Conservation (phyloP, 768 basidiomycete species). For the Hortiboletus flavorubellus region DNA sequence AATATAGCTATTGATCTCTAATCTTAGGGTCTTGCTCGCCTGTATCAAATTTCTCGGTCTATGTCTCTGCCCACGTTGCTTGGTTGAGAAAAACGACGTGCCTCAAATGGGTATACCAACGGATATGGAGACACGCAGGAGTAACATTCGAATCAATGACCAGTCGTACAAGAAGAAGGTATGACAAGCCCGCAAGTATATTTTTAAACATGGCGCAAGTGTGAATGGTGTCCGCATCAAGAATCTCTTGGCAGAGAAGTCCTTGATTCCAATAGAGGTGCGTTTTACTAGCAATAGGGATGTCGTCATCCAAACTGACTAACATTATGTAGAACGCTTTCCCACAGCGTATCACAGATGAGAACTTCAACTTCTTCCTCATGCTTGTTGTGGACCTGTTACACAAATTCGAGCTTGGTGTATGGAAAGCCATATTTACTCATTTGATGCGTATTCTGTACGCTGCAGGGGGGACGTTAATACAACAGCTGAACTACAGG, state of each 20-base stretch:
- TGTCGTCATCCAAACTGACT: not conserved
- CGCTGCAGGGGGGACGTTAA: not conserved
- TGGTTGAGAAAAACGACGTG: not conserved
- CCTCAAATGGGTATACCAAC: not conserved
- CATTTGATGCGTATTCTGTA: conserved; percentile 25
- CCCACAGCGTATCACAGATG: conserved; percentile 12
- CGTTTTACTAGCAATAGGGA: not conserved
- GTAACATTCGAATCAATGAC: not conserved
- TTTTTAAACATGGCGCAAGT: conserved; percentile 7
- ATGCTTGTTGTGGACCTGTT: conserved; percentile 20
- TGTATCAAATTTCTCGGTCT: conserved; percentile 6
- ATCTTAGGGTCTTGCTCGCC: not conserved
- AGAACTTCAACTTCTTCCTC: conserved; percentile 15
- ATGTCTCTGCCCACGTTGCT: not conserved
- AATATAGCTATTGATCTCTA: not conserved
- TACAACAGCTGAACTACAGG: conserved; percentile 24
- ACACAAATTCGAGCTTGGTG: conserved; percentile 25
- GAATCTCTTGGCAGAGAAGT: conserved; percentile 5
- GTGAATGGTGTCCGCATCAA: conserved; percentile 3
- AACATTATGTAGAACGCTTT: conserved; percentile 36
- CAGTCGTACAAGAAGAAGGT: not conserved
- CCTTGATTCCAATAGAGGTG: conserved; percentile 13
- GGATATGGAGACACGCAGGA: not conserved
- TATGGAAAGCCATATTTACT: conserved; percentile 23
- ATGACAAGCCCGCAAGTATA: not conserved